Evolutionary conservation across 495 filamentous ascomycete species (phyloP).

Genomic region (Penicillium alfredii): DNA sequence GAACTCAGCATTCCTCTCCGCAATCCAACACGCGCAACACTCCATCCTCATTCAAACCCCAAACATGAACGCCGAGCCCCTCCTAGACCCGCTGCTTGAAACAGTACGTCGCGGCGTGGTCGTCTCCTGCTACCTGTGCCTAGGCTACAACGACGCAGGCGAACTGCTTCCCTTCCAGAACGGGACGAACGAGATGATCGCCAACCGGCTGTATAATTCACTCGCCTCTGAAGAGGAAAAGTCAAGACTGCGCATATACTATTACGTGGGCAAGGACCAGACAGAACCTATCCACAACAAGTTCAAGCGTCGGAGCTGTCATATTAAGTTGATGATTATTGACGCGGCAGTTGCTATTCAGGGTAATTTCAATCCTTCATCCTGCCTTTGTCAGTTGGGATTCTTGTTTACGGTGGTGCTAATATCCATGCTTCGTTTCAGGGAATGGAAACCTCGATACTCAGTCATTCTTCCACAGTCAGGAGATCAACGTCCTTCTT

Average conservation of each 20-base stretch:
- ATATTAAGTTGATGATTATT: slow-evolving; percentile 70
- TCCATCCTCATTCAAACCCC: slow-evolving; percentile 70
- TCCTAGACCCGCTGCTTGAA: slow-evolving; percentile 53
- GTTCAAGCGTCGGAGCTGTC: slow-evolving; percentile 59
- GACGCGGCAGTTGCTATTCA: slow-evolving; percentile 63
- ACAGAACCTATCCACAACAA: slow-evolving; percentile 54
- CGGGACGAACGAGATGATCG: slow-evolving; percentile 68
- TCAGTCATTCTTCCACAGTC: slow-evolving; percentile 72
- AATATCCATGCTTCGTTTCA: slow-evolving; percentile 6
- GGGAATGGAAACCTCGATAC: slow-evolving; percentile 77
- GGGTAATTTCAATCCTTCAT: slow-evolving; percentile 16
- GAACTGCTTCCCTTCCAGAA: slow-evolving; percentile 70
- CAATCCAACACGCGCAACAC: slow-evolving; percentile 54
- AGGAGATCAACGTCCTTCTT: slow-evolving; percentile 70
- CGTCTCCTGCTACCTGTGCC: slow-evolving; percentile 63
- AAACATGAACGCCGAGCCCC: slow-evolving; percentile 65
- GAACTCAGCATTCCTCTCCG: slow-evolving; percentile 65
- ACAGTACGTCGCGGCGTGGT: slow-evolving; percentile 61
- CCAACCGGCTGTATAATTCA: slow-evolving; percentile 48
- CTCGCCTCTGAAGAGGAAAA: slow-evolving; percentile 41
- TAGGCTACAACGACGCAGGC: slow-evolving; percentile 74
- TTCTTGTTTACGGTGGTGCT: background rate
- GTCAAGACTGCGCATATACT: slow-evolving; percentile 49
- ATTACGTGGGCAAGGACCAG: slow-evolving; percentile 72
- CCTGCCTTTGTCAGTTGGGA: too few species aligned